Evolutionary conservation across 371 early-diverging fungal species (phyloP), one percentile per base, ranked within the genome.

Genomic region (Choanephora cucurbitarum): DNA sequence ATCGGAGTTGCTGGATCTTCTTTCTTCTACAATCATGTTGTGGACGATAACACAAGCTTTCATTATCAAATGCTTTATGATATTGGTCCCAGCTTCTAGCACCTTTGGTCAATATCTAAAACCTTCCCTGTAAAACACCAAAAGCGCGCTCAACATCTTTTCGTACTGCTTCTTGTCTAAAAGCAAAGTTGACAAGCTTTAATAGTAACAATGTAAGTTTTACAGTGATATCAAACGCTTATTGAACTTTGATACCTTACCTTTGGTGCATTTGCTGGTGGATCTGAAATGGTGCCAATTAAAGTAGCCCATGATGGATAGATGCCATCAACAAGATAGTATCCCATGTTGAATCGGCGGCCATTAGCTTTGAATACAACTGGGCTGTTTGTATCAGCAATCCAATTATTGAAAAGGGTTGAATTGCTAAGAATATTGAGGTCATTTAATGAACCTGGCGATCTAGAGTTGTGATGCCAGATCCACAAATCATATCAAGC

Each of bases 401-500:
- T n/a, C n/a, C n/a, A 32, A 32, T 33, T 15, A 31, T 15, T 6
- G 13, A 49, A 49, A 13, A 49, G 1, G 1, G 32, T 15, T 10
- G 49, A 49, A 5, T 3, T 1, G 28, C 10, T 5, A 5, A 34
- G 18, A 0, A 49, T 19, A 19, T 32, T 49, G 7, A 49, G n/a
- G 13, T 49, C 49, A 18, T 49, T 49, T 10, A 33, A 33, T 0
- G 37, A 15, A 2, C 44, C 44, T n/a, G 44, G 44, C 10, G 32
- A 10, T n/a, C 46, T 44, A 54, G 44, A 54, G 11, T 31, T 31
- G 2, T 17, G 2, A 18, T 54, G 33, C 44, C 46, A 45, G 5
- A 44, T 28, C 54, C 44, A 54, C 5, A 54, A 44, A 31, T 54
- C 54, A 28, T 43, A 14, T 5, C 32, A 43, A 4, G 32, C 54